Evolutionary conservation across 208 protist genomes (phyloP).

Genomic region (Acanthamoeba rhysodes): DNA sequence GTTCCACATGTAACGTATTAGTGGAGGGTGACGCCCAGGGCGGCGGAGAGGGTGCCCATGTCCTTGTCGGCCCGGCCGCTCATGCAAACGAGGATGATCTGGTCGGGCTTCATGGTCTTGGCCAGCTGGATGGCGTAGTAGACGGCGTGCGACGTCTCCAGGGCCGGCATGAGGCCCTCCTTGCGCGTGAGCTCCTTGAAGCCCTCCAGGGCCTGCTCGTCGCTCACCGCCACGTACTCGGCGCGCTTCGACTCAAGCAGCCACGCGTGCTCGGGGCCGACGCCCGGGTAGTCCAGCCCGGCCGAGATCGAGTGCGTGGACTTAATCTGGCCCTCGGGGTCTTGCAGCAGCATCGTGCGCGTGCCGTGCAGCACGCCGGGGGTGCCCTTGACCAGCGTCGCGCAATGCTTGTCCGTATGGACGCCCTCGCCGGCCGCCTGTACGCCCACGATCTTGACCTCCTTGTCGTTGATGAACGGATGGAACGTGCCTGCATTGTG

Average conservation of each 20-base stretch:
- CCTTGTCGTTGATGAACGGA: constrained; percentile 87
- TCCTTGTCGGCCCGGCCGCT: constrained; percentile 93
- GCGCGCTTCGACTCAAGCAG: constrained; percentile 76
- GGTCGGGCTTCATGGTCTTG: constrained; percentile 83
- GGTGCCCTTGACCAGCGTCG: constrained; percentile 87
- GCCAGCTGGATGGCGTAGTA: constrained; percentile 87
- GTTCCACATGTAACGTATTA: too few species aligned
- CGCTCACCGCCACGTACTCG: constrained; percentile 88
- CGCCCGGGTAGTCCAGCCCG: constrained; percentile 93
- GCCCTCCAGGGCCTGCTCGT: constrained; percentile 86
- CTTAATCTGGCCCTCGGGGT: constrained; percentile 88
- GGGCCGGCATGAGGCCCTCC: constrained; percentile 92
- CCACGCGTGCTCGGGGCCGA: constrained; percentile 91
- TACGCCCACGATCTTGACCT: constrained; percentile 89
- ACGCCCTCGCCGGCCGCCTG: constrained; percentile 90
- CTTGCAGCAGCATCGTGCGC: constrained; percentile 90
- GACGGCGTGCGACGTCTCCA: constrained; percentile 92
- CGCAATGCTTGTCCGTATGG: constrained; percentile 87
- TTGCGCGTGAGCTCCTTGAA: constrained; percentile 81
- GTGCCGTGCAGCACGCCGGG: constrained; percentile 89
- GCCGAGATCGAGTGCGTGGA: constrained; percentile 92
- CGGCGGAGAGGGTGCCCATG: constrained; percentile 82
- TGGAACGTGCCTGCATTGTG: constrained; percentile 83
- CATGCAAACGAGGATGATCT: constrained; percentile 89
- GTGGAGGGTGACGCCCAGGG: neutral